Evolutionary conservation across 2,329 filamentous ascomycete genomes (phyloP).

Genomic region (Coniochaeta ligniaria): DNA sequence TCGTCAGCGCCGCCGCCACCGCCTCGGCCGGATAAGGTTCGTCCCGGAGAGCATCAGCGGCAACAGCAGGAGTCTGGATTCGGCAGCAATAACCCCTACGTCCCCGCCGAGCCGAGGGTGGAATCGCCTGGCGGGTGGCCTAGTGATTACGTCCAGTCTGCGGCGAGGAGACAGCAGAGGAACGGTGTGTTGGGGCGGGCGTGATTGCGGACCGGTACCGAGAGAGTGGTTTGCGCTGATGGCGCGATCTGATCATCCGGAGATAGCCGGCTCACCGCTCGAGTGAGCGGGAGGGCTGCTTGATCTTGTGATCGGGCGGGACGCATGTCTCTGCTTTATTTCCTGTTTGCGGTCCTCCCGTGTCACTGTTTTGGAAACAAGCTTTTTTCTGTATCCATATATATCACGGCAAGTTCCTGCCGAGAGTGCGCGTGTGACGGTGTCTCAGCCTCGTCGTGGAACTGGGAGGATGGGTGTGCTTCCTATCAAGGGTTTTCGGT

Average conservation of each 20-base stretch:
- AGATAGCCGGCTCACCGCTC: background rate
- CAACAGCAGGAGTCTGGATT: background rate
- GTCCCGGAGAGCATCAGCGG: conserved; percentile 4
- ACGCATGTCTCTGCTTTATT: conserved; percentile 1
- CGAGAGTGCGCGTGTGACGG: background rate
- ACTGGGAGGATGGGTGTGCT: background rate
- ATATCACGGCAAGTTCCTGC: background rate
- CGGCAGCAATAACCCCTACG: background rate
- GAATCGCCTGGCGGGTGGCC: background rate
- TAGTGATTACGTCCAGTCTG: background rate
- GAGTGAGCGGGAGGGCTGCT: background rate
- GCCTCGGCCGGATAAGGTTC: conserved; percentile 25
- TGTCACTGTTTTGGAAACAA: background rate
- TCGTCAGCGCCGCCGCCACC: conserved; percentile 20
- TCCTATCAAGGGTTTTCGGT: background rate
- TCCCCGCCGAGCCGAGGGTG: background rate
- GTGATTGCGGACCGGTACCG: background rate
- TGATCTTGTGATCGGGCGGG: background rate
- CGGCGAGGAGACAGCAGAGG: conserved; percentile 1
- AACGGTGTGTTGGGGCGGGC: background rate
- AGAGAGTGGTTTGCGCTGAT: too few relatives aligned
- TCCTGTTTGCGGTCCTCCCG: background rate
- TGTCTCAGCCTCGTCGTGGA: background rate
- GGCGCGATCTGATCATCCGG: too few relatives aligned
- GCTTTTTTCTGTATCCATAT: background rate